Base-by-base conservation (phyloP, 1,139 yeast species). In the Nakaseomyces uthaithaninus region DNA sequence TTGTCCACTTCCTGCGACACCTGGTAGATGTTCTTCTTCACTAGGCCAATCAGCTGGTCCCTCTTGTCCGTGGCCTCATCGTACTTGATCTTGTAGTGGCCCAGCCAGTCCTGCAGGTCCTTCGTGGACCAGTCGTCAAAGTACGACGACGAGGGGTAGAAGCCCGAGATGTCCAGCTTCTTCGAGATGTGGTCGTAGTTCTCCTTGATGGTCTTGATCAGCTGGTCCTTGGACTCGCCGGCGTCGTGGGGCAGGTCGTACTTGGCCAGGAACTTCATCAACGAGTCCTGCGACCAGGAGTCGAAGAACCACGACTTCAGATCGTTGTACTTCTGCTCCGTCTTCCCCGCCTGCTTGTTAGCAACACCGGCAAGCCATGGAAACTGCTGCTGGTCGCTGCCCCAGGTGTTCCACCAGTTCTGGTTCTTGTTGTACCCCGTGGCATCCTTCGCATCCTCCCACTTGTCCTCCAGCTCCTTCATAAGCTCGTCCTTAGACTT, bases 131-230 rank as follows among this genome's bases (percentile, higher is more conserved):
- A 75, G 22, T 63, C 51, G 14, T 65, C 55, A 51, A 71, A 75
- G 37, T 73, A 59, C 68, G 74, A 68, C 38, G 64, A 67, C 9
- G 76, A 72, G n/a, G 77, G 72, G 45, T 74, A 72, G 36, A 57
- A 59, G 9, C 75, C 76, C 28, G 74, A 63, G 4, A 63, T 63
- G 1, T 64, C 57, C 40, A 60, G 50, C 23, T 55, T 50, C 36
- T 58, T 57, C 24, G 68, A 64, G 45, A 71, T 57, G 23, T 55
- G 54, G 44, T 64, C 64, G 50, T 66, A 71, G 44, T 66, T 58
- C 9, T 60, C 51, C 50, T 67, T 61, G n/a, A 70, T 68, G 27
- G 54, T 41, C 11, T 62, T 51, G 36, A 68, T 45, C 50, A 74
- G 55, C 16, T 68, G 64, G 36, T 63, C 60, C 44, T 63, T 61